phyloP scores from a whole-genome alignment of 306 rosid genomes.

The Alnus rubra region DNA sequence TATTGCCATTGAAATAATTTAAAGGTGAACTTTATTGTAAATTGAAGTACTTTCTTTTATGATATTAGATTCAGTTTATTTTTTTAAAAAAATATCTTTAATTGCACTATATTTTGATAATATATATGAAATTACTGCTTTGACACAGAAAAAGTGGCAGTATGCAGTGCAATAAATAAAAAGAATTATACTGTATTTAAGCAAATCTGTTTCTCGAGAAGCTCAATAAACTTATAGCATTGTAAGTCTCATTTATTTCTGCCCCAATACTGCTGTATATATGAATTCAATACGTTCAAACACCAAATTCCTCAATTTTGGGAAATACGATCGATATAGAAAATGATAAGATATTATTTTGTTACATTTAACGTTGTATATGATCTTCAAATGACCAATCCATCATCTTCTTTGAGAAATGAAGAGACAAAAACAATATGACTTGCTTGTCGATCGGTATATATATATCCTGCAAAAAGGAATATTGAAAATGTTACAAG shows the following conservation, averaged over 20 bases:
- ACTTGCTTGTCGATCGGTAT: too few relatives aligned
- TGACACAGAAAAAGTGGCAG: not conserved
- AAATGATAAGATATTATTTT: too few relatives aligned
- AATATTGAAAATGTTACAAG: not conserved
- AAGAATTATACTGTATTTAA: not conserved
- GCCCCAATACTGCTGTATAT: not conserved
- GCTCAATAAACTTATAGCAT: slow-evolving; percentile 6
- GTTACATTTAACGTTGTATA: too few relatives aligned
- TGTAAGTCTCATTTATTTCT: not conserved
- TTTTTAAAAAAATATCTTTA: too few relatives aligned
- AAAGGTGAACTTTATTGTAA: too few relatives aligned
- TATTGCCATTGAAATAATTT: too few relatives aligned
- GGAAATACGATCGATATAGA: too few relatives aligned
- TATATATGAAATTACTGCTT: too few relatives aligned
- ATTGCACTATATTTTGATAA: too few relatives aligned
- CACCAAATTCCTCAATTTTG: not conserved
- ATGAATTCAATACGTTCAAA: not conserved
- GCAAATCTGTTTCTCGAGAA: not conserved
- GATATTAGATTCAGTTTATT: too few relatives aligned
- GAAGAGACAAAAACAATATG: not conserved
- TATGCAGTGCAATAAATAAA: not conserved
- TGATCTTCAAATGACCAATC: not conserved
- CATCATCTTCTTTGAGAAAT: not conserved
- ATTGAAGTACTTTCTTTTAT: not conserved
- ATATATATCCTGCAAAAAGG: slow-evolving; percentile 4